Conservation (phyloP, 805 yeast genomes). For the Starmera dryadoides region DNA sequence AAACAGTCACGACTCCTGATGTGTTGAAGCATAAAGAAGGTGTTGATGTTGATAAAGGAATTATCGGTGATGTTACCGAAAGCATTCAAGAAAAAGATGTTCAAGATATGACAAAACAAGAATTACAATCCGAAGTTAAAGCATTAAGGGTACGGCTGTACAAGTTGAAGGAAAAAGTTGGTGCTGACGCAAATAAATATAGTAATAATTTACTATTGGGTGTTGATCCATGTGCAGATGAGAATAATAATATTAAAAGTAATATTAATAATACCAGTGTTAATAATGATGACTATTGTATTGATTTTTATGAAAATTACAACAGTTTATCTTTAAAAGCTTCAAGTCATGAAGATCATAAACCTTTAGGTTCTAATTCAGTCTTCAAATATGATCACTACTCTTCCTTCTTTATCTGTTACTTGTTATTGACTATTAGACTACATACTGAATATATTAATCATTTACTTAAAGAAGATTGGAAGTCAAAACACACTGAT, state of each 20-base stretch:
- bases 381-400: slow-evolving; percentile 13
- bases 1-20: no score
- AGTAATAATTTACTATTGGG: no score
- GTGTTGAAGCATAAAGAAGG: background rate
- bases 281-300: background rate
- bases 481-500: slow-evolving; percentile 8
- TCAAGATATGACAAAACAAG: background rate
- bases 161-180: background rate
- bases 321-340: slow-evolving; percentile 9
- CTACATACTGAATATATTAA: slow-evolving; percentile 3
- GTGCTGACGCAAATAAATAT: no score
- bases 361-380: slow-evolving; percentile 11
- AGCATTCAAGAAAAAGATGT: no score
- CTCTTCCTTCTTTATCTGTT: slow-evolving; percentile 9
- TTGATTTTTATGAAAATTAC: slow-evolving; percentile 11
- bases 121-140: background rate
- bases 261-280: background rate
- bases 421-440: slow-evolving; percentile 6
- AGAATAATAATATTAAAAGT: background rate
- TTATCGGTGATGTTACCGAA: no score
- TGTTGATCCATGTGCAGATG: no score
- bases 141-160: background rate
- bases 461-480: slow-evolving; percentile 5
- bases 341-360: slow-evolving; percentile 16
- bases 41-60: background rate